These are phyloP conservation scores for Sugiyamaella lignohabitans DNA, from an alignment of 805 yeast species.

Conservation along the genomic window DNA sequence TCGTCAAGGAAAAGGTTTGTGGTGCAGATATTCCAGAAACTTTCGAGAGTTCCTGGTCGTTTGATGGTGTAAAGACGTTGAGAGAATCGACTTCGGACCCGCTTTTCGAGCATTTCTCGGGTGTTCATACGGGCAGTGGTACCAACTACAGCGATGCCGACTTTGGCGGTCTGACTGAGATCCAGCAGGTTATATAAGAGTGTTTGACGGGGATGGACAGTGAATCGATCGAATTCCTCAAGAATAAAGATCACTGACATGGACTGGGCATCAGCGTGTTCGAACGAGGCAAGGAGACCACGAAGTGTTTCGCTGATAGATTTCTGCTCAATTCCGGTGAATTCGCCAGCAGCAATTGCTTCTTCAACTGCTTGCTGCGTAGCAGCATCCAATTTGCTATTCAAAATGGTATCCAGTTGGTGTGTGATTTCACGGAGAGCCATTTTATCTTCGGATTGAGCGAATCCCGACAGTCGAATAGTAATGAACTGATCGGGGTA, in stretches of 20 bases:
- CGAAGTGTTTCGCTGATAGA: slow-evolving; percentile 27
- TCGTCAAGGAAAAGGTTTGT: slow-evolving; percentile 35
- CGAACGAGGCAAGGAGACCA: slow-evolving; percentile 25
- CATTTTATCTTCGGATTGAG: slow-evolving; percentile 65
- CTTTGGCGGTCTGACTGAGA: slow-evolving; percentile 61
- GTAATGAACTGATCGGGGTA: slow-evolving; percentile 47
- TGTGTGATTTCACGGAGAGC: slow-evolving; percentile 84
- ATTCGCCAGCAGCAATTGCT: slow-evolving; percentile 18
- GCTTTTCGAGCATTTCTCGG: slow-evolving; percentile 77
- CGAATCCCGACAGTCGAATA: slow-evolving; percentile 60
- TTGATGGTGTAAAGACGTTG: slow-evolving; percentile 64
- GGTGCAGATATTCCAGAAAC: slow-evolving; percentile 45
- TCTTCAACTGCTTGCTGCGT: slow-evolving; percentile 13
- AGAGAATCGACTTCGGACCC: slow-evolving; percentile 85
- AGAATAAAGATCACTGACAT: slow-evolving; percentile 68
- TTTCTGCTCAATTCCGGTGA: slow-evolving; percentile 25
- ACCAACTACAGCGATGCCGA: slow-evolving; percentile 79
- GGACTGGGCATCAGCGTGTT: slow-evolving; percentile 16
- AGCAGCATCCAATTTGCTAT: neutral
- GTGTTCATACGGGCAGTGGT: slow-evolving; percentile 67
- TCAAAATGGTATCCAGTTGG: slow-evolving; percentile 50
- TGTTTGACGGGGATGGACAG: slow-evolving; percentile 69
- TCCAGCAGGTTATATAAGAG: slow-evolving; percentile 83
- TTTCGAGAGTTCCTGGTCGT: slow-evolving; percentile 42
- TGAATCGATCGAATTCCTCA: slow-evolving; percentile 80